Evolutionary conservation across 768 basidiomycete genomes (phyloP).

Genomic region (Hypholoma fasciculare): DNA sequence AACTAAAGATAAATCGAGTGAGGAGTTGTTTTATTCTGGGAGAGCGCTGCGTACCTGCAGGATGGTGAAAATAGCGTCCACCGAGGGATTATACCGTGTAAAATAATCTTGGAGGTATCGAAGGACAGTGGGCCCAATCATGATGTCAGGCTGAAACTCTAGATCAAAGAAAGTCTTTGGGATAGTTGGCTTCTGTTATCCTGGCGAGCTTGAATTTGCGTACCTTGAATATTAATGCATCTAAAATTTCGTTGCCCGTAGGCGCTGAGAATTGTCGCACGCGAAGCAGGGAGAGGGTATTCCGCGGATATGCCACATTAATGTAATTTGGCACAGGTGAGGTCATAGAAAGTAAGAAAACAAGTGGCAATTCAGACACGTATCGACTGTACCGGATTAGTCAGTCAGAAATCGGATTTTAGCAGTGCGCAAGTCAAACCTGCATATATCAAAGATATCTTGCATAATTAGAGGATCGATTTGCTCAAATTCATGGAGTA

Average conservation of each 20-base stretch:
- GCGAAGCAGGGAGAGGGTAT: constrained; percentile 58
- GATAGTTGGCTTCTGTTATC: background rate
- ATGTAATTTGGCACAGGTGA: constrained; percentile 63
- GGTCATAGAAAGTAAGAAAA: constrained; percentile 63
- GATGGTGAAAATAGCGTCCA: constrained; percentile 56
- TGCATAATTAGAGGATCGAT: constrained; percentile 62
- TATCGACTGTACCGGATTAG: constrained; percentile 41
- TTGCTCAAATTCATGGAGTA: constrained; percentile 77
- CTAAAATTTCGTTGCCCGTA: constrained; percentile 45
- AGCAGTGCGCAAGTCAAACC: constrained; percentile 36
- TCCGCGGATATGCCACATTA: constrained; percentile 57
- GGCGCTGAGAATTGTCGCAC: constrained; percentile 52
- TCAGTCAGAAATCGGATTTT: background rate
- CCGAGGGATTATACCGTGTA: constrained; percentile 52
- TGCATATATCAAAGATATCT: constrained; percentile 73
- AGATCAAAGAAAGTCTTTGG: constrained; percentile 55
- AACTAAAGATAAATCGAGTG: constrained; percentile 40
- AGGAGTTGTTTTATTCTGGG: background rate
- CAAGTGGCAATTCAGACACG: constrained; percentile 53
- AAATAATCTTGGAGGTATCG: constrained; percentile 60
- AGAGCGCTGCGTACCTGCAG: constrained; percentile 51
- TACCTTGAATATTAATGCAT: constrained; percentile 58
- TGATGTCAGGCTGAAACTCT: constrained; percentile 56
- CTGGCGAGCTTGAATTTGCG: background rate
- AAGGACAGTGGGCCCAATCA: constrained; percentile 59